A percentile compares a stretch with the other conserved stretches of the same genome.
phyloP scores from a whole-genome alignment of 225 moss, liverwort and hornwort species.

The Marchantia polymorpha region DNA sequence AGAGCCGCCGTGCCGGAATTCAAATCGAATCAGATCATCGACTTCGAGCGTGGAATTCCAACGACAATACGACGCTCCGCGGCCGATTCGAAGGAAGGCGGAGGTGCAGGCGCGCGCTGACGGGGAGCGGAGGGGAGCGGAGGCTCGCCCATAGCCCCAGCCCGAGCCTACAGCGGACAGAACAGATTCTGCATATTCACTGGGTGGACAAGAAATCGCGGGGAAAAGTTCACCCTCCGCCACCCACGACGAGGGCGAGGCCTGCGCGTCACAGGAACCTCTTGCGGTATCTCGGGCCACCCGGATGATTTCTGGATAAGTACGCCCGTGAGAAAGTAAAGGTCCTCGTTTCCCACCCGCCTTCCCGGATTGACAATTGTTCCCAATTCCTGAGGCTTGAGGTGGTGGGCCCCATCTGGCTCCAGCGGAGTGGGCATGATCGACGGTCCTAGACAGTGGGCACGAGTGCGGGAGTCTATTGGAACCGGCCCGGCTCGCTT shows the following conservation, averaged over 20 bases:
- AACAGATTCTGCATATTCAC: background rate
- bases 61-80: too few species aligned
- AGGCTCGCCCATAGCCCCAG: too few species aligned
- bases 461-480: too few species aligned
- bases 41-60: too few species aligned
- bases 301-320: constrained; percentile 3
- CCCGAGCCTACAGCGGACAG: background rate
- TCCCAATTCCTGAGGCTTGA: background rate
- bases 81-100: too few species aligned
- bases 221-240: background rate
- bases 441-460: too few species aligned
- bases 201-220: background rate
- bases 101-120: too few species aligned
- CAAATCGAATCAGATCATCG: too few species aligned
- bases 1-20: too few species aligned
- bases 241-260: background rate
- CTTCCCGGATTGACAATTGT: background rate
- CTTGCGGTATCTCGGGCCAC: background rate
- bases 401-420: background rate
- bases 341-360: background rate
- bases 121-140: too few species aligned
- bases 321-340: background rate
- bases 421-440: too few species aligned
- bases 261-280: background rate
- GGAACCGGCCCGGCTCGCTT: too few species aligned